A percentile compares a stretch with the other conserved stretches of the same genome.
Conservation (phyloP, 2,329 filamentous ascomycete species). For the Aspergillus sp. region DNA sequence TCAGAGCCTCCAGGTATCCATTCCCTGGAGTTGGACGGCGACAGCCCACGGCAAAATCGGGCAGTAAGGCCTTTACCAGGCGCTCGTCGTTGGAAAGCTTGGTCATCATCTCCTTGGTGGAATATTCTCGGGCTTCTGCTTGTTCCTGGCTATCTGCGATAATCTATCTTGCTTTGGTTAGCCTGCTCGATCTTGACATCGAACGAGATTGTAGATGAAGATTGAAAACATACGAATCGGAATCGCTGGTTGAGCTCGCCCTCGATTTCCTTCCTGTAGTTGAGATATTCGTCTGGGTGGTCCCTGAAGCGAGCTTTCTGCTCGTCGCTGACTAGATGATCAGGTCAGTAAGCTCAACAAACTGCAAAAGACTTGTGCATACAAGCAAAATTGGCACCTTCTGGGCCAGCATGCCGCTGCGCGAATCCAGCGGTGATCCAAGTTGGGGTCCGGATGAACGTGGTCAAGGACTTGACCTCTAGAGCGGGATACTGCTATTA, state of each 20-base stretch:
- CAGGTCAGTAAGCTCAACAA: too few species aligned
- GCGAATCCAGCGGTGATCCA: constrained; percentile 17
- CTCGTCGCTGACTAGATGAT: neutral
- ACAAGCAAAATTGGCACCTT: neutral
- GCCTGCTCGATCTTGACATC: neutral
- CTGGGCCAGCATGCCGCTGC: neutral
- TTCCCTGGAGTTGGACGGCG: constrained; percentile 20
- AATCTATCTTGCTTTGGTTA: neutral
- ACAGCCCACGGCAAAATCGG: constrained; percentile 24
- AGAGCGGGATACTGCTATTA: neutral
- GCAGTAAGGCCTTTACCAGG: constrained; percentile 7
- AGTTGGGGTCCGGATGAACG: constrained; percentile 15
- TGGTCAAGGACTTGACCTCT: constrained; percentile 10
- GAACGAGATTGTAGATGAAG: too few species aligned
- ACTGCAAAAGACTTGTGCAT: too few species aligned
- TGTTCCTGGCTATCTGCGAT: too few species aligned
- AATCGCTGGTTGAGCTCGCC: constrained; percentile 12
- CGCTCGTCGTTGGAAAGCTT: neutral
- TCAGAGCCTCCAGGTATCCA: constrained; percentile 23
- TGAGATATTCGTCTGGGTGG: constrained; percentile 8
- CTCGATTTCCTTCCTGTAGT: constrained; percentile 14
- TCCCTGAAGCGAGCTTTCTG: constrained; percentile 8
- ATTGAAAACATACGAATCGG: neutral
- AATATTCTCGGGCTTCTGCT: neutral
- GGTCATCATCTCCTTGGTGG: neutral